Base-by-base conservation (phyloP, 768 basidiomycete genomes). In the Gymnopilus junonius region DNA sequence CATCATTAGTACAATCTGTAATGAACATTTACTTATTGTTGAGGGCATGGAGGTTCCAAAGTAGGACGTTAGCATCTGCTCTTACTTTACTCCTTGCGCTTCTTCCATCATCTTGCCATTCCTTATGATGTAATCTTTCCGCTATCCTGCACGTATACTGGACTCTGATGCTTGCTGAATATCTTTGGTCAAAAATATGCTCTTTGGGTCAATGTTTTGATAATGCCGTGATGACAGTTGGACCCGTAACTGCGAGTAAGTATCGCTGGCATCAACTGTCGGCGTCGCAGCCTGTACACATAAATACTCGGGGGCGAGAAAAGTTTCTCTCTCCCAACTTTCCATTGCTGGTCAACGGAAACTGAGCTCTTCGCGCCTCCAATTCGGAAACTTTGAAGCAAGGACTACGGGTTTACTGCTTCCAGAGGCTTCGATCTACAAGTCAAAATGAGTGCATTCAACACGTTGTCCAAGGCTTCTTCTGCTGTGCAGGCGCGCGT, bases 401-500 rank as follows among this genome's bases (percentile, higher is more conserved):
- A 42, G n/a, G 17, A n/a, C 6, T 42, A 17, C 40, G n/a, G n/a
- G n/a, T n/a, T n/a, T n/a, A n/a, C n/a, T n/a, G 59, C 66, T 55
- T 50, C 63, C 48, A 53, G 25, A 53, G 23, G 56, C 23, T 6
- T 20, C 7, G 10, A 34, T 37, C 25, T 50, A 4, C 15, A 53
- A 35, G 62, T 48, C 66, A 59, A 57, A 23, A 72, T 72, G 51
- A 70, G 70, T 62, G 59, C 69, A 34, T 61, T 70, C 57, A 32
- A 51, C 48, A 69, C 64, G 43, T 68, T 71, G 50, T 68, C 73
- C 20, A 66, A 73, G 51, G 65, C 64, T 40, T 66, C 64, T 35
- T 67, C 72, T 62, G 68, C 69, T 21, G 66, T 45, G 43, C 73
- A 74, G 69, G 61, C 66, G 3, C 56, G 68, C 57, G 31, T 31